Evolutionary conservation across 2,329 filamentous ascomycete genomes (phyloP), one percentile per base, ranked within the genome.

Genomic region (Xylariales sp.): DNA sequence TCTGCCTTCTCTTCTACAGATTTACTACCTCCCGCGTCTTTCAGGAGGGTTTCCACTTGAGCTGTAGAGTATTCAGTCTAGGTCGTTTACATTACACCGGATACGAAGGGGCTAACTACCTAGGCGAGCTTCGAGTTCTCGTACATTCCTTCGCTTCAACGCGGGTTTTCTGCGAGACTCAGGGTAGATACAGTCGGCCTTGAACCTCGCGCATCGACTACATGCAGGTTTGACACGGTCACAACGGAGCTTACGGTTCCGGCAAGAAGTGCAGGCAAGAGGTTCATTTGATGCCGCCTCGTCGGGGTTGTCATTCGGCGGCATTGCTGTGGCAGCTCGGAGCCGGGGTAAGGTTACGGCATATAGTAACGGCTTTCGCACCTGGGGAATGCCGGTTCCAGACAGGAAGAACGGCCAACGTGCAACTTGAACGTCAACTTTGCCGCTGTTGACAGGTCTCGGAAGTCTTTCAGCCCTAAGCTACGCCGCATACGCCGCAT

Each of bases 161-260:
- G 88, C 86, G 42, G 88, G 87, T 68, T 95, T 95, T 65, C 88
- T 83, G 56, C 89, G 76, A 42, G 89, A 86, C 65, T 94, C 88
- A 46, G 94, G 90, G 62, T 95, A 96, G 42, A 86, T 76, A 64
- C 91, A 96, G 40, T 87, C 82, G 59, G 84, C 81, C 39, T 80
- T 76, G 34, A 90, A 66, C 50, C 86, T 79, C 40, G 78, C 70
- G 62, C 91, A 96, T 15, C 89, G 90, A 31, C 80, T 78, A 56
- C 91, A 96, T 19, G 80, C 78, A 12, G 89, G 89, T 56, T 82
- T 86, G 34, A 70, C 71, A 21, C 89, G 85, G 64, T 96, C 89
- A 66, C 90, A 96, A 63, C 86, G 85, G 52, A 95, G 69, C 65
- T 96, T 96, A 52, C 89, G 76, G 56, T 83, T 83, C 50, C 90